A percentile compares a stretch with the other conserved stretches of the same genome.
Conservation (phyloP, 1,284 basidiomycete species). For the Malassezia japonica region DNA sequence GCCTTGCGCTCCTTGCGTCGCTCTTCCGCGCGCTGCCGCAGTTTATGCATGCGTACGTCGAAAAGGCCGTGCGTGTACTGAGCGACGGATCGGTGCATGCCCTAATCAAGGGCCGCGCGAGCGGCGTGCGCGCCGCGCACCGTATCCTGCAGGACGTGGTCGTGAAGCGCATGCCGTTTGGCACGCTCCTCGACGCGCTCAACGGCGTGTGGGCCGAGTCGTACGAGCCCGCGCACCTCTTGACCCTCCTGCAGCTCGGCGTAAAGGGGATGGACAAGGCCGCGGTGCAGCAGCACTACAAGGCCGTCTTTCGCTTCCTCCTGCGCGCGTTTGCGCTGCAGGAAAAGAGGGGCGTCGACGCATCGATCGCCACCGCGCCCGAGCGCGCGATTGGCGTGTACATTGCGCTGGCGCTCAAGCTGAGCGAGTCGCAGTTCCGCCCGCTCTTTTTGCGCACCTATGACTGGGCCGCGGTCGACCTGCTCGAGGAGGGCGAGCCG, state of each 20-base stretch:
- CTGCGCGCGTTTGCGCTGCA: constrained; percentile 66
- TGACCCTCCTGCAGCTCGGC: constrained; percentile 33
- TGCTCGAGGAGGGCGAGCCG: constrained; percentile 42
- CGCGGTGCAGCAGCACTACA: constrained; percentile 60
- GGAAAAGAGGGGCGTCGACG: constrained; percentile 42
- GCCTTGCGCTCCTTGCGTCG: constrained; percentile 30
- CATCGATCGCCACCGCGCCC: constrained; percentile 28
- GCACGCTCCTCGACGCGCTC: constrained; percentile 7
- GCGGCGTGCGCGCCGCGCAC: not conserved
- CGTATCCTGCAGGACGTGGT: constrained; percentile 13
- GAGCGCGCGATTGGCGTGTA: constrained; percentile 58
- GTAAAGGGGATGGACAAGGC: constrained; percentile 31
- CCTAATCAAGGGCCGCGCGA: not conserved
- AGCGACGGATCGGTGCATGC: constrained; percentile 21
- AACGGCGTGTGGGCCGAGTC: constrained; percentile 3
- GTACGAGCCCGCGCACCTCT: constrained; percentile 9
- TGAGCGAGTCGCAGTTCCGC: constrained; percentile 85
- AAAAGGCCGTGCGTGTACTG: constrained; percentile 20
- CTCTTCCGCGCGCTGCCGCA: constrained; percentile 35
- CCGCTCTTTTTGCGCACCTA: constrained; percentile 83
- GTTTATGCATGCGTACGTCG: constrained; percentile 36
- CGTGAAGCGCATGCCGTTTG: constrained; percentile 15
- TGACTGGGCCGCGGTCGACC: constrained; percentile 79
- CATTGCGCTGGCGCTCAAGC: constrained; percentile 76
- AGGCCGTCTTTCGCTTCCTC: constrained; percentile 69